phyloP scores from a whole-genome alignment of 192 early-diverging fungal species.

The Coemansia sp. region DNA sequence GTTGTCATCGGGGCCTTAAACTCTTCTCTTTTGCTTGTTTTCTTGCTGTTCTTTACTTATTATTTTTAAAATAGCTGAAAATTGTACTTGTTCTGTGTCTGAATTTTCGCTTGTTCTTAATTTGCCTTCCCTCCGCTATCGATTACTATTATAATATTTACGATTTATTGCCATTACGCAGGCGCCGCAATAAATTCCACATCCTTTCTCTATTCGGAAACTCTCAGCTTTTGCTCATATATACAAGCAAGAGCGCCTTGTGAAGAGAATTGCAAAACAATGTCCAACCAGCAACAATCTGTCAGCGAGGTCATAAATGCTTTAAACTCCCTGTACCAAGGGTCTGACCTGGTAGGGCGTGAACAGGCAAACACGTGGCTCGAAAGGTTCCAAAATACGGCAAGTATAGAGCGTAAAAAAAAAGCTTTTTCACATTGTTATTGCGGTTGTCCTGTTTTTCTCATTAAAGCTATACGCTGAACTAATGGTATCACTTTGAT shows the following conservation, averaged over 20 bases:
- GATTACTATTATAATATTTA: not conserved
- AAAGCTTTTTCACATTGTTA: not conserved
- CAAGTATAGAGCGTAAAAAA: constrained; percentile 32
- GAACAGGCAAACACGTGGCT: constrained; percentile 76
- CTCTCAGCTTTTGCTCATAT: not conserved
- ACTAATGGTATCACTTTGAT: not conserved
- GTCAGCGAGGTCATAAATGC: constrained; percentile 41
- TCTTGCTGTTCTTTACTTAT: not conserved
- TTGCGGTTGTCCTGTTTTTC: not conserved
- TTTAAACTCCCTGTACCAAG: constrained; percentile 49
- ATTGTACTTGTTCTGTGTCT: not conserved
- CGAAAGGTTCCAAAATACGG: constrained; percentile 84
- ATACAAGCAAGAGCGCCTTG: not conserved
- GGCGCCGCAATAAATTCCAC: not conserved
- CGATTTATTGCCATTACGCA: not conserved
- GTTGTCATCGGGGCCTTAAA: no score
- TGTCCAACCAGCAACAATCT: constrained; percentile 19
- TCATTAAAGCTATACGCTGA: not conserved
- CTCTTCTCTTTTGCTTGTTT: not conserved
- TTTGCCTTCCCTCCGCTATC: not conserved
- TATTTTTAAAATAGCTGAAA: not conserved
- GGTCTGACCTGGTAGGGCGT: constrained; percentile 23
- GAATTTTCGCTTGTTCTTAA: not conserved
- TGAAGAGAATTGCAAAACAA: constrained; percentile 5
- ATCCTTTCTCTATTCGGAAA: constrained; percentile 1